Conservation (phyloP, 1,284 basidiomycete species). For the Caloboletus firmus region DNA sequence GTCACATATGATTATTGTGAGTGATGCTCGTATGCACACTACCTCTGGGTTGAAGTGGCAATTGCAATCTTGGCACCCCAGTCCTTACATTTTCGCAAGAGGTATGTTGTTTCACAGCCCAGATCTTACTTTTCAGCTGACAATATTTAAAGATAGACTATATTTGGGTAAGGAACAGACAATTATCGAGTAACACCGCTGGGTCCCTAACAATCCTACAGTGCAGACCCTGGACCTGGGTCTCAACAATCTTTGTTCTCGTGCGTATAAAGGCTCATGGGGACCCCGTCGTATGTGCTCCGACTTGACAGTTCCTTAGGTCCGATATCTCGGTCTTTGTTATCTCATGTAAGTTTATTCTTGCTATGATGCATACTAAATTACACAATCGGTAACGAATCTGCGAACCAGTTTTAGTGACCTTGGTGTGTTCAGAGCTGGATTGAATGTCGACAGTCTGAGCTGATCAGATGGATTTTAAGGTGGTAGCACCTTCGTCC, state of each 20-base stretch:
- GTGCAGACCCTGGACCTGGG: conserved; percentile 10
- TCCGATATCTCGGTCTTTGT: conserved; percentile 17
- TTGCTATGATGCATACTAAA: too few species aligned
- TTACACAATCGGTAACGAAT: not conserved
- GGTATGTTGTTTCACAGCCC: too few species aligned
- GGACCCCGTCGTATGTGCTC: too few species aligned
- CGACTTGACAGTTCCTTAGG: not conserved
- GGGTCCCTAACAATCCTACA: not conserved
- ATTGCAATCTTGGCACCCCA: too few species aligned
- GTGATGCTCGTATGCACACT: too few species aligned
- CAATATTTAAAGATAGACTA: too few species aligned
- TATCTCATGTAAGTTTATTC: conserved; percentile 8
- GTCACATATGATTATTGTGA: conserved; percentile 4
- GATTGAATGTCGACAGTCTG: too few species aligned
- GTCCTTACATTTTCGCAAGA: too few species aligned
- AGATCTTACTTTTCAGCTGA: too few species aligned
- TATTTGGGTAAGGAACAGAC: conserved; percentile 8
- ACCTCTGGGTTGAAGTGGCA: too few species aligned
- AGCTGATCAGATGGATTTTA: not conserved
- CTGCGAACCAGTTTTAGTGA: too few species aligned
- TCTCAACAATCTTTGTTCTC: conserved; percentile 9
- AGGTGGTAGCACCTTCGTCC: not conserved
- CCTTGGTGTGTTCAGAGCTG: conserved; percentile 3
- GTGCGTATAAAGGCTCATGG: not conserved
- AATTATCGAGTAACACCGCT: not conserved